These are phyloP conservation scores for Didymella lethalis DNA, from an alignment of 2,329 filamentous ascomycete species.

Conservation along the genomic window DNA sequence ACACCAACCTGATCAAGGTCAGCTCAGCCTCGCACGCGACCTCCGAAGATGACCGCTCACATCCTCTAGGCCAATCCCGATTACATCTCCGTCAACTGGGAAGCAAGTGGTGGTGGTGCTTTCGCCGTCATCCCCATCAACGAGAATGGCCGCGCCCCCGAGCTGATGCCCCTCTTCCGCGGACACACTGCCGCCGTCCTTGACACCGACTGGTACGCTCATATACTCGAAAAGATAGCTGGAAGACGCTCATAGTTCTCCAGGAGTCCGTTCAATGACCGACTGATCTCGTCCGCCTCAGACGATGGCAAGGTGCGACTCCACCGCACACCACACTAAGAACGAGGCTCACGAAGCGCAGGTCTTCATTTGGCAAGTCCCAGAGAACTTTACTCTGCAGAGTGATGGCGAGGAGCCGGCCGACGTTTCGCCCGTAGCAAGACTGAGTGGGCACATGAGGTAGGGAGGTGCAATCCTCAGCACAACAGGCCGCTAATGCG, in stretches of 20 bases:
- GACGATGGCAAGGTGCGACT: slow-evolving; percentile 83
- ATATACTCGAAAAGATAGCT: background rate
- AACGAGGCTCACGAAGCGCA: slow-evolving; percentile 43
- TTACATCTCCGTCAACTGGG: slow-evolving; percentile 98
- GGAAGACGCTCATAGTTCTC: slow-evolving; percentile 27
- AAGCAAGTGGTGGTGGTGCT: slow-evolving; percentile 91
- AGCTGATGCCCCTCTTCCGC: slow-evolving; percentile 92
- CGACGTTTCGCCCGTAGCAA: slow-evolving; percentile 81
- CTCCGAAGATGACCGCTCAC: slow-evolving; percentile 40
- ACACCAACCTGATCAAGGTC: slow-evolving; percentile 98
- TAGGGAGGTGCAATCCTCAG: slow-evolving; percentile 47
- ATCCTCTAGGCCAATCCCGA: slow-evolving; percentile 82
- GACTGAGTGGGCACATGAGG: slow-evolving; percentile 87
- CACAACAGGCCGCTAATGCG: slow-evolving; percentile 25
- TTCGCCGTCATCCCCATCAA: slow-evolving; percentile 93
- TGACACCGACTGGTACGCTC: slow-evolving; percentile 87
- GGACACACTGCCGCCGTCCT: slow-evolving; percentile 95
- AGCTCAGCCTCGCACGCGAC: slow-evolving; percentile 47
- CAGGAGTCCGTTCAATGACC: slow-evolving; percentile 97
- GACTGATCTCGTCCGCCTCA: slow-evolving; percentile 88
- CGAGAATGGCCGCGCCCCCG: slow-evolving; percentile 89
- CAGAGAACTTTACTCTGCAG: slow-evolving; percentile 82
- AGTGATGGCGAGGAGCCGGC: slow-evolving; percentile 82
- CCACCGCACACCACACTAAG: background rate
- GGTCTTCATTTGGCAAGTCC: slow-evolving; percentile 95